Evolutionary conservation across 2,329 filamentous ascomycete species (phyloP).

Genomic region (Phaeoacremonium minimum): DNA sequence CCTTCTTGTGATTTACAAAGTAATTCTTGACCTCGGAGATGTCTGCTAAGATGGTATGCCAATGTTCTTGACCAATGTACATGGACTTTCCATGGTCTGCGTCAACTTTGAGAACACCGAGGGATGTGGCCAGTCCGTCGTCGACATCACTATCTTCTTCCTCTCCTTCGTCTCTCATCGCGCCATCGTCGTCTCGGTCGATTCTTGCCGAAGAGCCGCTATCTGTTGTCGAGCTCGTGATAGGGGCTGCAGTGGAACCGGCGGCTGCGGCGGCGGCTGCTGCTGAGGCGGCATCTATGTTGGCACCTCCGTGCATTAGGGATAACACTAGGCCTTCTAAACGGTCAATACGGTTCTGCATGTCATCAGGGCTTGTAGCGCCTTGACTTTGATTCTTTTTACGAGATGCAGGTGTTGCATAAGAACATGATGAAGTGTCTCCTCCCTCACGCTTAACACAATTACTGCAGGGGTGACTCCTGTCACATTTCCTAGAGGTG

Average conservation of each 20-base stretch:
- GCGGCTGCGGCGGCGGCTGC: constrained; percentile 22
- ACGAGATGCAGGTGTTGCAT: constrained; percentile 65
- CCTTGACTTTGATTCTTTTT: constrained; percentile 69
- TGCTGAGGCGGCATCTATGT: constrained; percentile 36
- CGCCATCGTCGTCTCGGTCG: constrained; percentile 52
- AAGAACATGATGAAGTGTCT: constrained; percentile 77
- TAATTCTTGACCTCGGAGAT: constrained; percentile 93
- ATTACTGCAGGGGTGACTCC: constrained; percentile 87
- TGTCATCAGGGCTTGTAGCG: constrained; percentile 74
- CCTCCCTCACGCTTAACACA: constrained; percentile 87
- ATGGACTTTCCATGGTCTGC: constrained; percentile 71
- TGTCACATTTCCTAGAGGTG: constrained; percentile 78
- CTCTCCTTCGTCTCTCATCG: constrained; percentile 45
- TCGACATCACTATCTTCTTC: constrained; percentile 68
- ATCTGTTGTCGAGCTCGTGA: constrained; percentile 22
- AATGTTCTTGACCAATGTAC: constrained; percentile 80
- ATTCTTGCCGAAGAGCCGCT: constrained; percentile 37
- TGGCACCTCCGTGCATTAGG: constrained; percentile 81
- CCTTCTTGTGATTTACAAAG: constrained; percentile 81
- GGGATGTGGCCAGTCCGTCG: constrained; percentile 63
- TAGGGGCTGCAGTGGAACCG: constrained; percentile 15
- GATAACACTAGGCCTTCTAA: constrained; percentile 89
- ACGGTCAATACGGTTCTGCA: constrained; percentile 97
- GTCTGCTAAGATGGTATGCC: constrained; percentile 74
- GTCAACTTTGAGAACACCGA: constrained; percentile 81